A percentile compares a stretch with the other conserved stretches of the same genome.
Evolutionary conservation across 2,329 filamentous ascomycete species (phyloP).

Genomic region (Trichoderma harzianum): DNA sequence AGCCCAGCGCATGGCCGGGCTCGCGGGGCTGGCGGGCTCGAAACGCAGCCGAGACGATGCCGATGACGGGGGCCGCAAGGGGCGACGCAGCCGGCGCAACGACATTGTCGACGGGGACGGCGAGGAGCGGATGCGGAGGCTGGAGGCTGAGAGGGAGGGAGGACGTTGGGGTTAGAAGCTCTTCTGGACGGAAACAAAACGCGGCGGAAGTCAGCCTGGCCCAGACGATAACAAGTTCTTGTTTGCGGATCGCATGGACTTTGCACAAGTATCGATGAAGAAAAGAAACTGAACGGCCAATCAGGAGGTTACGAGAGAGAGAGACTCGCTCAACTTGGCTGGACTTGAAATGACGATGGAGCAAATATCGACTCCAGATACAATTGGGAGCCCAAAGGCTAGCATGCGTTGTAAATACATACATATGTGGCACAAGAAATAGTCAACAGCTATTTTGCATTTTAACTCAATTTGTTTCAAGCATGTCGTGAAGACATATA

Average conservation of each 20-base stretch:
- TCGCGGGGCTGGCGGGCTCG: conserved; percentile 44
- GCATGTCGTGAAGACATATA: neutral
- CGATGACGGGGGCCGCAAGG: conserved; percentile 40
- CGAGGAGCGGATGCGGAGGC: conserved; percentile 49
- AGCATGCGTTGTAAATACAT: neutral
- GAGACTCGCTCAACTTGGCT: neutral
- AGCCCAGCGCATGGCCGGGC: conserved; percentile 60
- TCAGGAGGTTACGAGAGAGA: neutral
- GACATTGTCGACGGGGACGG: conserved; percentile 47
- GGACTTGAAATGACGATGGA: neutral
- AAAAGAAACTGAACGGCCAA: neutral
- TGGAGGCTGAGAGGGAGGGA: conserved; percentile 59
- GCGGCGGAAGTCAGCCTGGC: neutral
- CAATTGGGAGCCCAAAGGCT: neutral
- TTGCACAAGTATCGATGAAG: neutral
- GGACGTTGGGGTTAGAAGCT: conserved; percentile 43
- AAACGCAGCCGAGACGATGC: conserved; percentile 51
- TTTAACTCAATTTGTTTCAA: neutral
- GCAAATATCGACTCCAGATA: neutral
- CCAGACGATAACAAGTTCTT: neutral
- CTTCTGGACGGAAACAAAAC: neutral
- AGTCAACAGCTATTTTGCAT: neutral
- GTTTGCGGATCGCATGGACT: neutral
- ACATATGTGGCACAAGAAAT: neutral
- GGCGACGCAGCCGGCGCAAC: conserved; percentile 43